Conservation (phyloP, 1,284 basidiomycete genomes). For the Moesziomyces globuligerus region DNA sequence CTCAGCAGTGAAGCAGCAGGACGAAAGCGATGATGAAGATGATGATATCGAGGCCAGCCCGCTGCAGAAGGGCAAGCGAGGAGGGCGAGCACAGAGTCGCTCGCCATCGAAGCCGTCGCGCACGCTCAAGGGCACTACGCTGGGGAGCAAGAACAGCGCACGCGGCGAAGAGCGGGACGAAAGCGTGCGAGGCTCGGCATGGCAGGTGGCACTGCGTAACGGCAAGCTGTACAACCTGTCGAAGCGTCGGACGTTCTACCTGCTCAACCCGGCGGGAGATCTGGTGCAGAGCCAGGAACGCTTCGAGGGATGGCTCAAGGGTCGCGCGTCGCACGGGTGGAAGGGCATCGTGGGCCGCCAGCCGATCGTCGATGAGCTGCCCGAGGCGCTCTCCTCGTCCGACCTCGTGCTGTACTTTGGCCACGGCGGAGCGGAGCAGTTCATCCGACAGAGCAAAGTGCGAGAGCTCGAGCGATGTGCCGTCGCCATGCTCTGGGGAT, state of each 20-base stretch:
- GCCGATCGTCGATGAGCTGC: constrained; percentile 67
- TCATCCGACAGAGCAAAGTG: constrained; percentile 80
- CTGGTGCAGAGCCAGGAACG: constrained; percentile 82
- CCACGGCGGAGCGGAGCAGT: constrained; percentile 95
- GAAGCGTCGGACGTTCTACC: constrained; percentile 74
- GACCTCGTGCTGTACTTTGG: constrained; percentile 80
- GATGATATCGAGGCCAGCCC: constrained; percentile 31
- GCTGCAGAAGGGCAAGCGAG: constrained; percentile 37
- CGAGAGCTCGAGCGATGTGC: constrained; percentile 84
- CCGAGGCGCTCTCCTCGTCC: constrained; percentile 44
- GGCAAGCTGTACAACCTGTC: constrained; percentile 49
- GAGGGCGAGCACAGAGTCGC: constrained; percentile 15
- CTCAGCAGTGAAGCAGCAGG: background rate
- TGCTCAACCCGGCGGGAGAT: constrained; percentile 93
- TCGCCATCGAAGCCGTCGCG: constrained; percentile 22
- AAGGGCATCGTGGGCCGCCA: constrained; percentile 79
- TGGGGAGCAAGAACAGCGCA: constrained; percentile 6
- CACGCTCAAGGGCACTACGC: constrained; percentile 2
- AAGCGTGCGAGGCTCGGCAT: constrained; percentile 16
- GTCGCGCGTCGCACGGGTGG: constrained; percentile 77
- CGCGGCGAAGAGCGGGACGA: background rate
- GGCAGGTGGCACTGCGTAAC: constrained; percentile 39
- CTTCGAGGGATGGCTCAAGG: constrained; percentile 78
- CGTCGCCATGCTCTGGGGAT: constrained; percentile 97
- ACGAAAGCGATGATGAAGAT: background rate